phyloP scores from a whole-genome alignment of 2,329 filamentous ascomycete genomes.

The Penicillium polonicum region DNA sequence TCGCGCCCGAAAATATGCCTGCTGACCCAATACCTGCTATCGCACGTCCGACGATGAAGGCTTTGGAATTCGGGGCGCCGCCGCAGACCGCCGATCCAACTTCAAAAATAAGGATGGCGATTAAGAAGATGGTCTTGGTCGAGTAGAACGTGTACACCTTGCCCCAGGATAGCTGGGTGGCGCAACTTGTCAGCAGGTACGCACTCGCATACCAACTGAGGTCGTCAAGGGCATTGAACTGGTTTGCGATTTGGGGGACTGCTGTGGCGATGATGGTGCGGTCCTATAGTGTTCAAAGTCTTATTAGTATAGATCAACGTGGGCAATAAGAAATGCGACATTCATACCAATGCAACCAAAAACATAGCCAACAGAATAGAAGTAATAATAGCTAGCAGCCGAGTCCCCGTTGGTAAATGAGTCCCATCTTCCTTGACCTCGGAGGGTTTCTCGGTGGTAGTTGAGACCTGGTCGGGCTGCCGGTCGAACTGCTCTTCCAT shows the following conservation, averaged over 20 bases:
- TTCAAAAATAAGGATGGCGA: constrained; percentile 38
- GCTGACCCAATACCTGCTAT: constrained; percentile 37
- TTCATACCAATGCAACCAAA: constrained; percentile 2
- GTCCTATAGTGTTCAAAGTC: constrained; percentile 42
- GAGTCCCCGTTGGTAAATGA: neutral
- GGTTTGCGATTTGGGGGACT: constrained; percentile 25
- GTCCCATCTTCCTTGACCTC: neutral
- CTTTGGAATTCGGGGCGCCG: constrained; percentile 31
- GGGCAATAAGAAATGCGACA: neutral
- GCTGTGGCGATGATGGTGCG: constrained; percentile 42
- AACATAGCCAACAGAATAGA: constrained; percentile 12
- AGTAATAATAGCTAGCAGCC: neutral
- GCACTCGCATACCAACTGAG: constrained; percentile 65
- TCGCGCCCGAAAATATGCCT: constrained; percentile 33
- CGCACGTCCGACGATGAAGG: constrained; percentile 39
- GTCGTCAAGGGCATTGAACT: constrained; percentile 45
- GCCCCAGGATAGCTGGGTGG: constrained; percentile 40
- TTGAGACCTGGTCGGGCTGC: neutral
- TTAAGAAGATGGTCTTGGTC: constrained; percentile 38
- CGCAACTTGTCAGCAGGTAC: constrained; percentile 28
- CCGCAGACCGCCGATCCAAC: constrained; percentile 40
- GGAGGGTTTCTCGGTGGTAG: constrained; percentile 1
- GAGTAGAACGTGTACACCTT: constrained; percentile 38
- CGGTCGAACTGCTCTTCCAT: neutral
- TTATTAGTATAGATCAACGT: neutral